These are phyloP conservation scores for Colletotrichum sp. DNA, from an alignment of 2,329 filamentous ascomycete genomes.

Conservation along the genomic window DNA sequence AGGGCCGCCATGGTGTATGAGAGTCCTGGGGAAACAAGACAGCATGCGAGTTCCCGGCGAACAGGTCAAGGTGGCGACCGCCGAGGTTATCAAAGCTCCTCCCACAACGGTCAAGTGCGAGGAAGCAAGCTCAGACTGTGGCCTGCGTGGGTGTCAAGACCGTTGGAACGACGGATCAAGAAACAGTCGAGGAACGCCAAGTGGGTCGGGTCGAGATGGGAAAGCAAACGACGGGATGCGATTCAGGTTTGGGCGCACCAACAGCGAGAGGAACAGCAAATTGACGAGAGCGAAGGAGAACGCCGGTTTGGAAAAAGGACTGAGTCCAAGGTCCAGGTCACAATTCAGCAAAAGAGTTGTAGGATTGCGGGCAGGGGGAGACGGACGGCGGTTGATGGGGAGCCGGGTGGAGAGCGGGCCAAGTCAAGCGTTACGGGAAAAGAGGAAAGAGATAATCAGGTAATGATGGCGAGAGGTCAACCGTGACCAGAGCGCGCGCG, in stretches of 20 bases:
- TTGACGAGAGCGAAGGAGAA: neutral
- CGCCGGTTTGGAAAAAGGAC: neutral
- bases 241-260: neutral
- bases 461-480: neutral
- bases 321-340: neutral
- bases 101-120: neutral
- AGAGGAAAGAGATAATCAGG: conserved; percentile 21
- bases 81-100: neutral
- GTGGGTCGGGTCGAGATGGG: conserved; percentile 5
- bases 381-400: neutral
- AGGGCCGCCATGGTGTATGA: neutral
- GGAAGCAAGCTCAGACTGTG: neutral
- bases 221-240: neutral
- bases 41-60: neutral
- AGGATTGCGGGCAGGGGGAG: neutral
- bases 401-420: conserved; percentile 12
- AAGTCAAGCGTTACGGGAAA: neutral
- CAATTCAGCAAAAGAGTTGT: conserved; percentile 1
- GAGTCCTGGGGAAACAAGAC: neutral
- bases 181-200: neutral
- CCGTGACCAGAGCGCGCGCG: neutral
- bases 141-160: neutral
- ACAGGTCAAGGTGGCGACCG: neutral
- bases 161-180: neutral
- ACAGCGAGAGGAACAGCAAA: neutral